Conservation (phyloP, 2,329 filamentous ascomycete species). For the Mycogone perniciosa region DNA sequence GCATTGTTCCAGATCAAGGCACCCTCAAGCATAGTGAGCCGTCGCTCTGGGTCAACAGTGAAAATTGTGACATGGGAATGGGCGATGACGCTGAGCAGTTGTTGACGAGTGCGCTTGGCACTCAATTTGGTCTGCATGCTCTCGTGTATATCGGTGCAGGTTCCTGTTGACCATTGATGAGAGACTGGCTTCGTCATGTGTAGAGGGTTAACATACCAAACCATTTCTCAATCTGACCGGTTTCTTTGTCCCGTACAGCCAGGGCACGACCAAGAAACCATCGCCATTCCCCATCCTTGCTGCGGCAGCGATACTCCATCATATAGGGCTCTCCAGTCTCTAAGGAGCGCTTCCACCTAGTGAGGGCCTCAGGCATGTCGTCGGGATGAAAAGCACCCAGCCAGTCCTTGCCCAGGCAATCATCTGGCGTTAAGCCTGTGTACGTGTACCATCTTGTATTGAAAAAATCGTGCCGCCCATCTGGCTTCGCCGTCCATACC, state of each 20-base stretch:
- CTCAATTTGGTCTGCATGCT: constrained; percentile 61
- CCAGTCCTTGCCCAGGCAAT: constrained; percentile 59
- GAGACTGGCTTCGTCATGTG: neutral
- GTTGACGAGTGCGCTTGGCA: constrained; percentile 60
- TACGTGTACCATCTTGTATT: constrained; percentile 75
- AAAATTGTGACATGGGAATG: constrained; percentile 73
- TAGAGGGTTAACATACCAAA: constrained; percentile 45
- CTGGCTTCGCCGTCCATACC: constrained; percentile 66
- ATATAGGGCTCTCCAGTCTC: constrained; percentile 61
- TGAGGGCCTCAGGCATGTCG: constrained; percentile 51
- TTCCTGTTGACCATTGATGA: constrained; percentile 32
- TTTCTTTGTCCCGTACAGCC: constrained; percentile 59
- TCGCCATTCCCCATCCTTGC: constrained; percentile 62
- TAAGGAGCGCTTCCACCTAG: constrained; percentile 57
- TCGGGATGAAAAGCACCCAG: constrained; percentile 61
- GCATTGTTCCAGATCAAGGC: constrained; percentile 50
- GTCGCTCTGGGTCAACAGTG: constrained; percentile 57
- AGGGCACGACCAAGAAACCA: constrained; percentile 73
- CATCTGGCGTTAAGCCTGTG: constrained; percentile 58
- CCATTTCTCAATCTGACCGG: constrained; percentile 68
- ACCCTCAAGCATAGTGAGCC: constrained; percentile 65
- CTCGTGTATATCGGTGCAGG: constrained; percentile 74
- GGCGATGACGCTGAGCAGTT: constrained; percentile 65
- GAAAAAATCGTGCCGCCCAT: constrained; percentile 66
- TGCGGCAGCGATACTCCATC: constrained; percentile 64